Evolutionary conservation across 2,329 filamentous ascomycete species (phyloP).

Genomic region (Delphinella strobiligena): DNA sequence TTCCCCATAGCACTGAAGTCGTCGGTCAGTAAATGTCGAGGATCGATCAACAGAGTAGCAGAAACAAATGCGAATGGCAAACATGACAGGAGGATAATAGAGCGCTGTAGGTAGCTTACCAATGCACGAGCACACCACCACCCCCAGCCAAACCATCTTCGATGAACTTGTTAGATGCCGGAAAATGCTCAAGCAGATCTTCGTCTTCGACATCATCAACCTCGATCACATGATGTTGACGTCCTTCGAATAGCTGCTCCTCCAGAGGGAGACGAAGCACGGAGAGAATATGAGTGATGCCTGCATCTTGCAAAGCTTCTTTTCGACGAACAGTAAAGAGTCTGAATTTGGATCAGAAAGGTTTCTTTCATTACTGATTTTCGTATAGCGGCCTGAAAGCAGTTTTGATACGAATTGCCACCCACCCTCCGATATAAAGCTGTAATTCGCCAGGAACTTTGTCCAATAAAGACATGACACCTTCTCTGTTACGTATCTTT

Average conservation of each 20-base stretch:
- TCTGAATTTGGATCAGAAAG: slow-evolving; percentile 34
- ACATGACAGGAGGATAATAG: background rate
- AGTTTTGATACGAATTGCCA: slow-evolving; percentile 13
- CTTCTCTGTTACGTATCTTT: no score
- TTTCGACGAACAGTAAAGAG: slow-evolving; percentile 67
- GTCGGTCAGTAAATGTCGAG: background rate
- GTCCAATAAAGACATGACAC: slow-evolving; percentile 51
- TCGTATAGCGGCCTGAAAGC: background rate
- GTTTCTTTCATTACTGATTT: background rate
- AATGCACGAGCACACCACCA: slow-evolving; percentile 57
- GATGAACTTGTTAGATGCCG: slow-evolving; percentile 71
- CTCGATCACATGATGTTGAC: slow-evolving; percentile 65
- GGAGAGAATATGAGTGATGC: slow-evolving; percentile 86
- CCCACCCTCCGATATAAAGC: slow-evolving; percentile 70
- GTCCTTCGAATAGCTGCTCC: slow-evolving; percentile 46
- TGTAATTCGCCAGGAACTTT: slow-evolving; percentile 57
- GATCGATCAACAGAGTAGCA: slow-evolving; percentile 3
- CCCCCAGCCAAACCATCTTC: slow-evolving; percentile 55
- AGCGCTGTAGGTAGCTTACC: slow-evolving; percentile 37
- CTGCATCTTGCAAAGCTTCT: slow-evolving; percentile 54
- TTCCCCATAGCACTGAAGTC: slow-evolving; percentile 81
- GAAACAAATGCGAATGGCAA: slow-evolving; percentile 4
- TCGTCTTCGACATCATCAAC: slow-evolving; percentile 86
- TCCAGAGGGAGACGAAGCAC: slow-evolving; percentile 54
- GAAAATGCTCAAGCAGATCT: slow-evolving; percentile 71